Evolutionary conservation across 1,284 basidiomycete genomes (phyloP).

Genomic region (Erythrobasidium hasegawianum): DNA sequence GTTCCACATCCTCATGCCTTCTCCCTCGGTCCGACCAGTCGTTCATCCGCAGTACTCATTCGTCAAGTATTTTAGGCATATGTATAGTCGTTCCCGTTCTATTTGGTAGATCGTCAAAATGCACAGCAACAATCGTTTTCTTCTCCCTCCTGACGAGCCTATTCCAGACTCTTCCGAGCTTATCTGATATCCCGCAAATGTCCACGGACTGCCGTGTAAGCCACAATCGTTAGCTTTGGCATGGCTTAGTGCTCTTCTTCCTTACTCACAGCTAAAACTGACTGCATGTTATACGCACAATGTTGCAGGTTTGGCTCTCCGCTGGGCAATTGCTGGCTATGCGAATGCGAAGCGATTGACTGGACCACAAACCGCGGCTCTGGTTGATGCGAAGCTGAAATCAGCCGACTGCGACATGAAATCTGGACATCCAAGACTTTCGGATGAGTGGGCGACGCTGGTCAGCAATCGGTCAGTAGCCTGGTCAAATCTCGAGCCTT

Average conservation of each 20-base stretch:
- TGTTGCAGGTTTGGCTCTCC: neutral
- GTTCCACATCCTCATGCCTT: too few species aligned
- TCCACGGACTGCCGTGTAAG: neutral
- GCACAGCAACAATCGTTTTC: too few species aligned
- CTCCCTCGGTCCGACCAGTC: too few species aligned
- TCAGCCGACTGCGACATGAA: neutral
- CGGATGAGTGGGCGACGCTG: neutral
- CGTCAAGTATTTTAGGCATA: too few species aligned
- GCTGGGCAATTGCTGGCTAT: neutral
- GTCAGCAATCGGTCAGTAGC: neutral
- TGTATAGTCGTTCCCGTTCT: too few species aligned
- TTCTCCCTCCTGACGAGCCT: too few species aligned
- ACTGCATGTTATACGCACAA: too few species aligned
- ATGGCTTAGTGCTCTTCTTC: neutral
- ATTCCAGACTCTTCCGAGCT: neutral
- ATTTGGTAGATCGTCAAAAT: too few species aligned
- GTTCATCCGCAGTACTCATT: too few species aligned
- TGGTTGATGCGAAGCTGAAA: too few species aligned
- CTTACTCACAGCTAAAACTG: neutral
- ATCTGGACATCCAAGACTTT: neutral
- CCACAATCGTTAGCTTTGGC: neutral
- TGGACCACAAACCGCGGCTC: too few species aligned
- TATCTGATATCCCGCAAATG: neutral
- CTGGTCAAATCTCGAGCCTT: neutral
- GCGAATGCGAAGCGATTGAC: neutral